A percentile compares a stretch with the other conserved stretches of the same genome.
Evolutionary conservation across 2,329 filamentous ascomycete species (phyloP).

Genomic region (Stachybotrys elegans): DNA sequence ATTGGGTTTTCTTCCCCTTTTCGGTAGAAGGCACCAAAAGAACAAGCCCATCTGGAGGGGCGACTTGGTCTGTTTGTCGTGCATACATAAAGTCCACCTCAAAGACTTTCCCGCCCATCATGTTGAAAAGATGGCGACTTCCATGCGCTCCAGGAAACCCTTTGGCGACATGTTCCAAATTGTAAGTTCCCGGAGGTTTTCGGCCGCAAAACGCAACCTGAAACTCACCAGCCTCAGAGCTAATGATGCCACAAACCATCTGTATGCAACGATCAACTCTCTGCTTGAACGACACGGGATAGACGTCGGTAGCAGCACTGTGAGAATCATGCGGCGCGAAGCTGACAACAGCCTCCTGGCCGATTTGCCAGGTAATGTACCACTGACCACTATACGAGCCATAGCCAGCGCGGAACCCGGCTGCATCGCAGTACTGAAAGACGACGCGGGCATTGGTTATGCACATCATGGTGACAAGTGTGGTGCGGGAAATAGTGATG

Average conservation of each 20-base stretch:
- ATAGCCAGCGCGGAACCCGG: background rate
- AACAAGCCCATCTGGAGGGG: background rate
- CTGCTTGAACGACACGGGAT: background rate
- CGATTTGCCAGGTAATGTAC: slow-evolving; percentile 3
- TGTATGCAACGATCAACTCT: background rate
- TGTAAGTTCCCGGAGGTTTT: background rate
- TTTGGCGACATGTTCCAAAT: background rate
- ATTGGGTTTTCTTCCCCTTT: background rate
- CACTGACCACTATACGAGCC: slow-evolving; percentile 1
- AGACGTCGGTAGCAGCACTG: background rate
- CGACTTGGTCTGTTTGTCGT: background rate
- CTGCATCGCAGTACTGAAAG: slow-evolving; percentile 1
- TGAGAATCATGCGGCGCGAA: slow-evolving; percentile 1
- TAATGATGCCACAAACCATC: background rate
- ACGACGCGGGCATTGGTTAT: background rate
- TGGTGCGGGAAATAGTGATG: background rate
- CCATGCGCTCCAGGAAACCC: background rate
- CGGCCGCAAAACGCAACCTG: slow-evolving; percentile 1
- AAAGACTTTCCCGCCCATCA: background rate
- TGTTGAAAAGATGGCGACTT: background rate
- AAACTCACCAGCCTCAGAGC: background rate
- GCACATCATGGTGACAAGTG: background rate
- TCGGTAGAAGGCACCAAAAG: background rate
- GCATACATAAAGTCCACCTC: slow-evolving; percentile 1
- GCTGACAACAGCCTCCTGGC: background rate